A percentile compares a stretch with the other conserved stretches of the same genome.
Evolutionary conservation across 306 rosid species (phyloP).

Genomic region (Lotus japonicus): DNA sequence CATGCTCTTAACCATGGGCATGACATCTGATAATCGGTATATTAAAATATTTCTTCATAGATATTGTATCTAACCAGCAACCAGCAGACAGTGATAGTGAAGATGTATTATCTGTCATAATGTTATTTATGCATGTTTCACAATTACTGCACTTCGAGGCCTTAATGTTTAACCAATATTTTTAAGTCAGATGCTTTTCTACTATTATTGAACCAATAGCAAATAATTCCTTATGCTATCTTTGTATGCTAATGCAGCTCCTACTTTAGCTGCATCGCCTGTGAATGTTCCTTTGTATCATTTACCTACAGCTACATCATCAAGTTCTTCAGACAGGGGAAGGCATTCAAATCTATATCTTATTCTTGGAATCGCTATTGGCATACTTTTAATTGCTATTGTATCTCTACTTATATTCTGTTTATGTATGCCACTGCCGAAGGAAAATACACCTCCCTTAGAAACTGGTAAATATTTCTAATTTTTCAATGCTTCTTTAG

Average conservation of each 20-base stretch:
- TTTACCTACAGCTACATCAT: slow-evolving; percentile 38
- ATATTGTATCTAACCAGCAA: slow-evolving; percentile 1
- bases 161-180: not conserved
- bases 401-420: slow-evolving; percentile 51
- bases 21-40: slow-evolving; percentile 1
- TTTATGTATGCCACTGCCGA: slow-evolving; percentile 43
- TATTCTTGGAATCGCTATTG: slow-evolving; percentile 66
- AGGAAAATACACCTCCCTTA: slow-evolving; percentile 38
- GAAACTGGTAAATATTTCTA: slow-evolving; percentile 57
- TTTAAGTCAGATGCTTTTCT: not conserved
- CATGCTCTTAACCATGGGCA: not conserved
- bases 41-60: not conserved
- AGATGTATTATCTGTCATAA: not conserved
- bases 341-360: slow-evolving; percentile 58
- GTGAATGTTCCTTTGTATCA: slow-evolving; percentile 35
- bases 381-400: slow-evolving; percentile 60
- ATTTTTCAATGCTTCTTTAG: not conserved
- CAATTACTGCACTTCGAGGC: not conserved
- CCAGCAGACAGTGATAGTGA: not conserved
- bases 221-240: not conserved
- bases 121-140: not conserved
- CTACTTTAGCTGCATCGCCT: slow-evolving; percentile 54
- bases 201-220: not conserved
- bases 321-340: slow-evolving; percentile 39
- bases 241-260: slow-evolving; percentile 51